phyloP scores from a whole-genome alignment of 176 grass and related monocot species.

The Urochloa ruziziensis region DNA sequence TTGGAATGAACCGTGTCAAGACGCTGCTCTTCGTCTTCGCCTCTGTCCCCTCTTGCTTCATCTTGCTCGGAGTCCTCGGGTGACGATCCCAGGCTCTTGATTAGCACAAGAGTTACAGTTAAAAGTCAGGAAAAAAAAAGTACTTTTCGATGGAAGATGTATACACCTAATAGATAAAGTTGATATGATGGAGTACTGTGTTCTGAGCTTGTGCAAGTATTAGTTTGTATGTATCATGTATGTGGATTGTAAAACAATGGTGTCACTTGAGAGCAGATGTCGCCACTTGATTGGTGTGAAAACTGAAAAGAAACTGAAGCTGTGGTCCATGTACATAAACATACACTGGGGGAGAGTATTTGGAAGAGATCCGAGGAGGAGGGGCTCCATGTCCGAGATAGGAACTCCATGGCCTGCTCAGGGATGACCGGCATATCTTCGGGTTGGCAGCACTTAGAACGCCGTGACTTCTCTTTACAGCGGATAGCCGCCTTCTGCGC shows the following conservation, averaged over 20 bases:
- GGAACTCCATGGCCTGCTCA: slow-evolving; percentile 73
- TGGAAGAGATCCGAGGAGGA: slow-evolving; percentile 90
- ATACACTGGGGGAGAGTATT: slow-evolving; percentile 82
- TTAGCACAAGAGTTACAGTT: neutral
- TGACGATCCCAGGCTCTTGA: slow-evolving; percentile 37
- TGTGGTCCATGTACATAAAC: slow-evolving; percentile 40
- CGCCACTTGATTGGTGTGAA: slow-evolving; percentile 8
- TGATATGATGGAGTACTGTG: neutral
- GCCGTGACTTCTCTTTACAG: slow-evolving; percentile 49
- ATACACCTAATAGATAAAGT: neutral
- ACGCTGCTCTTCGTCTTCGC: neutral
- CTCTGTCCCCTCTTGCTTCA: neutral
- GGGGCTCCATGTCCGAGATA: slow-evolving; percentile 93
- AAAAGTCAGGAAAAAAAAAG: neutral
- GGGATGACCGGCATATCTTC: slow-evolving; percentile 58
- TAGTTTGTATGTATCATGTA: no score
- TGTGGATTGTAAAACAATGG: neutral
- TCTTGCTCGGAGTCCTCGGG: neutral
- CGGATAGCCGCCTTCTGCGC: slow-evolving; percentile 21
- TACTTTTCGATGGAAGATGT: neutral
- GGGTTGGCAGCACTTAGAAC: slow-evolving; percentile 33
- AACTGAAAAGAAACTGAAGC: neutral
- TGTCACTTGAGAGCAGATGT: neutral
- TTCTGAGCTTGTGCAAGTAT: neutral
- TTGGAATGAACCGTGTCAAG: neutral